Percentiles rank a stretch among this genome's conserved stretches.
phyloP scores from a whole-genome alignment of 2,329 filamentous ascomycete genomes.

The Colletotrichum higginsianum region DNA sequence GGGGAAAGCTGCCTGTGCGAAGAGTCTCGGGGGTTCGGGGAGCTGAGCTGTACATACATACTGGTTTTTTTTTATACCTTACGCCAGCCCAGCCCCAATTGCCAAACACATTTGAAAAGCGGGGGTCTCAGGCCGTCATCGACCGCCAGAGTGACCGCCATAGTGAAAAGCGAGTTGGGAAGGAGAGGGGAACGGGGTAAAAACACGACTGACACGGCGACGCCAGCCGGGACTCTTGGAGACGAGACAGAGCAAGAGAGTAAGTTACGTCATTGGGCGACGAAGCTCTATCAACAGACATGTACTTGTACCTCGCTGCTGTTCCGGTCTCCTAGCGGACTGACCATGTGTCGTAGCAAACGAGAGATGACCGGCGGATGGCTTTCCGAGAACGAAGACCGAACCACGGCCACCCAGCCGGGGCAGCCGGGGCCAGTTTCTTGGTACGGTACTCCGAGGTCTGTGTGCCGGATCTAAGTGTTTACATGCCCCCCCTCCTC shows the following conservation, averaged over 20 bases:
- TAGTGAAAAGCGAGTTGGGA: constrained; percentile 10
- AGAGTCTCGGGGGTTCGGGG: constrained; percentile 39
- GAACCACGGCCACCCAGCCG: constrained; percentile 5
- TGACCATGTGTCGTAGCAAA: not conserved
- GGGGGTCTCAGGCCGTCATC: constrained; percentile 31
- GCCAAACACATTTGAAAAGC: constrained; percentile 26
- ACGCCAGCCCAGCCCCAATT: constrained; percentile 11
- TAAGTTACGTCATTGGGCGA: constrained; percentile 33
- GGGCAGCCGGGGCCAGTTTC: not conserved
- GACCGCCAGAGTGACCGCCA: constrained; percentile 21
- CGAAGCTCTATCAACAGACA: not conserved
- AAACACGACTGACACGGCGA: constrained; percentile 20
- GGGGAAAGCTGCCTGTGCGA: constrained; percentile 16
- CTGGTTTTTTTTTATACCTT: not conserved
- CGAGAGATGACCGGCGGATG: constrained; percentile 6
- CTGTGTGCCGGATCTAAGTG: not conserved
- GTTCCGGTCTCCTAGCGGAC: not conserved
- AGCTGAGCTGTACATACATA: constrained; percentile 10
- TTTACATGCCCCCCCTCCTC: not conserved
- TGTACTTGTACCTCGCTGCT: not conserved
- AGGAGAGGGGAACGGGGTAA: constrained; percentile 18
- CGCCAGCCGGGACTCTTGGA: constrained; percentile 28
- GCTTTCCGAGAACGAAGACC: constrained; percentile 11
- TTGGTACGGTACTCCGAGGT: not conserved
- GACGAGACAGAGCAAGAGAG: not conserved